Base-by-base conservation (phyloP, 805 yeast species). In the Schwanniomyces occidentalis region DNA sequence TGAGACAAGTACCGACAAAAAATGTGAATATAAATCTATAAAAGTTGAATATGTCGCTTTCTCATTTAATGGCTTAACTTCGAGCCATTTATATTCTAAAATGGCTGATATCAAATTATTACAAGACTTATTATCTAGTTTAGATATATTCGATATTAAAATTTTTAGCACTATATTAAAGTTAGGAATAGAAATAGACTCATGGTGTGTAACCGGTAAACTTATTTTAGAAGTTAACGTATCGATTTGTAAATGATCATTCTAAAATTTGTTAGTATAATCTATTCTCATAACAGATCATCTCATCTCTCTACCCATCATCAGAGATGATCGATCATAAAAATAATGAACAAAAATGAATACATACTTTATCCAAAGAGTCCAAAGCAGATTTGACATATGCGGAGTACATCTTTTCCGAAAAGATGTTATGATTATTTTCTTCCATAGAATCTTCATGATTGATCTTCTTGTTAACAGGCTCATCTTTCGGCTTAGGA, bases 1-100 rank as follows among this genome's bases (percentile, higher is more conserved):
- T 3, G 95, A 83, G 24, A 90, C 85, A 34, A 91, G 70, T 17
- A 90, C 85, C 28, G 79, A 73, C 29, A 87, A 63, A 57, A 93
- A 93, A 27, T 78, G 81, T 30, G 82, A 73, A 58, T 85, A 89
- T 30, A 70, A 63, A 31, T 69, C 64, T 16, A 76, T 60, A 46
- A 81, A 75, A 24, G 33, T 38, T 10, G 33, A 25, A 38, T 32
- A 41, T 6, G 44, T 27, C n/a, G n/a, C n/a, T 13, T 43, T 52
- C 4, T 48, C 48, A 6, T 27, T 29, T n/a, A 40, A 41, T 10
- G 38, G 19, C 13, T 42, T 30, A 4, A 40, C 27, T 5, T 73
- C 66, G 51, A 81, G 69, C 93, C 95, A 87, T 38, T 71, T 67
- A 44, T 83, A 71, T 40, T 69, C 73, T 30, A 89, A 69, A 20